Percentiles rank a stretch among this genome's conserved stretches.
Conservation (phyloP, 176 grass and related monocot genomes). For the Alopecurus myosuroides region DNA sequence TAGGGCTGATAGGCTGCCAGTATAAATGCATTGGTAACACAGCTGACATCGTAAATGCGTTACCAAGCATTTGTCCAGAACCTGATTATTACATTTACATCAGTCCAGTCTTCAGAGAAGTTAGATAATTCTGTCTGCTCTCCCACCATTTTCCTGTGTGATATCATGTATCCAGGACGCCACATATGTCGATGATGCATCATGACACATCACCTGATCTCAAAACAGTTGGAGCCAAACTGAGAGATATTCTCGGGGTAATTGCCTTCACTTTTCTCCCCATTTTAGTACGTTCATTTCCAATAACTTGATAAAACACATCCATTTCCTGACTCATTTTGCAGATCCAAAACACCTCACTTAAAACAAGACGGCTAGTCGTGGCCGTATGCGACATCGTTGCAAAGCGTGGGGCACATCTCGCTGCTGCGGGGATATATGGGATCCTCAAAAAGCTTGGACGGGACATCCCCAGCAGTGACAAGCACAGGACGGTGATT, state of each 20-base stretch:
- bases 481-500: conserved; percentile 30
- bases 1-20: background rate
- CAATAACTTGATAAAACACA: background rate
- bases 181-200: conserved; percentile 54
- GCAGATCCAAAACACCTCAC: conserved; percentile 51
- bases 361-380: conserved; percentile 47
- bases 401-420: conserved; percentile 45
- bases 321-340: background rate
- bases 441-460: conserved; percentile 65
- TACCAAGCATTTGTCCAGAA: background rate
- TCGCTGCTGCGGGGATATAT: conserved; percentile 51
- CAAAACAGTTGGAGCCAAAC: conserved; percentile 41
- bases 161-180: conserved; percentile 40
- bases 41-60: background rate
- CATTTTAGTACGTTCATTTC: background rate
- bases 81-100: background rate
- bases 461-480: conserved; percentile 5
- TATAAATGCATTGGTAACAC: background rate
- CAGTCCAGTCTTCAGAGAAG: background rate
- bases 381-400: conserved; percentile 36
- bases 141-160: conserved; percentile 11
- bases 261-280: background rate
- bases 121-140: background rate
- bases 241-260: conserved; percentile 62
- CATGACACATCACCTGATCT: conserved; percentile 60